A percentile compares a stretch with the other conserved stretches of the same genome.
Conservation (phyloP, 78 protist genomes). For the Dictyostelium firmibasis region DNA sequence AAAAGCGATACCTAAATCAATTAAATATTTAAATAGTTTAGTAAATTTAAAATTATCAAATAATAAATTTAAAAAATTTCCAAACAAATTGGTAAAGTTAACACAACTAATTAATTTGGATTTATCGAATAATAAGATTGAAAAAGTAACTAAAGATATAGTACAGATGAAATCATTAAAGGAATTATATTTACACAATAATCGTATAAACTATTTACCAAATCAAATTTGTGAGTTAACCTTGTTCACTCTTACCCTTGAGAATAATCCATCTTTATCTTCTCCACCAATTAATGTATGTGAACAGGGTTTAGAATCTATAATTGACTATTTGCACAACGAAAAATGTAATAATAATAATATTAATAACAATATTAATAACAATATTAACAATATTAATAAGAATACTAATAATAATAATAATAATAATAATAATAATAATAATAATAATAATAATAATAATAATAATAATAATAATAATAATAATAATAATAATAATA, state of each 20-base stretch:
- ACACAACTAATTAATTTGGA: conserved; percentile 3
- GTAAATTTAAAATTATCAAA: conserved; percentile 13
- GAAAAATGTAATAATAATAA: not conserved
- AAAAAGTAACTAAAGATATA: conserved; percentile 38
- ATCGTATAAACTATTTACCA: conserved; percentile 38
- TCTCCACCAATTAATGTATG: conserved; percentile 38
- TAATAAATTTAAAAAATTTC: conserved; percentile 62
- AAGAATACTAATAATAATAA: not conserved
- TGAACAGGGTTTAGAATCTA: conserved; percentile 55
- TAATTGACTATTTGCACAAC: conserved; percentile 28
- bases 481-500: not conserved
- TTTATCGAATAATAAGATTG: conserved; percentile 50
- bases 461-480: not conserved
- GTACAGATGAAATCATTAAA: conserved; percentile 5
- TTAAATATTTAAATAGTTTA: conserved; percentile 10
- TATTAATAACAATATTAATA: too few relatives aligned
- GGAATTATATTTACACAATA: conserved; percentile 34
- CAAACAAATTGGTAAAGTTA: conserved; percentile 13
- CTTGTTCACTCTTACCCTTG: conserved; percentile 11
- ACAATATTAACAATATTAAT: too few relatives aligned
- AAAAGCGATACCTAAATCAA: conserved; percentile 49
- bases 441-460: not conserved
- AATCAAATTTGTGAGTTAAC: conserved; percentile 46
- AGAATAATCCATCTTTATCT: conserved; percentile 21
- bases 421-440: not conserved